Evolutionary conservation across 306 rosid species (phyloP).

Genomic region (Casuarina cunninghamiana): DNA sequence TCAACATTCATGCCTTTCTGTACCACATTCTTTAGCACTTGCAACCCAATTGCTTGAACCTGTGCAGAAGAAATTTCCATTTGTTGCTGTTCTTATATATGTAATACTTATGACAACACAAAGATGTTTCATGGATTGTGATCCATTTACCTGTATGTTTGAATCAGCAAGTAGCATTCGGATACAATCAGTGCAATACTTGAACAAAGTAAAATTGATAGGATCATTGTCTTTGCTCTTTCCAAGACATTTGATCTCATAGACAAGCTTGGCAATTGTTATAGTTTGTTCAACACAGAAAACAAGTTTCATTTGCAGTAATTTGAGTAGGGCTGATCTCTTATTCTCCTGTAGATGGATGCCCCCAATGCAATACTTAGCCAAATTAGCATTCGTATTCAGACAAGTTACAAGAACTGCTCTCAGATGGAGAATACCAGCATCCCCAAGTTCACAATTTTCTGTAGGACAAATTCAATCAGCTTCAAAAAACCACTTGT

Average conservation of each 20-base stretch:
- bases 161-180: slow-evolving; percentile 63
- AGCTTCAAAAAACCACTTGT: neutral
- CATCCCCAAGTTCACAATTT: slow-evolving; percentile 49
- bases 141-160: slow-evolving; percentile 62
- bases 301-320: slow-evolving; percentile 72
- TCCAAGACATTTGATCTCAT: slow-evolving; percentile 45
- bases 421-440: slow-evolving; percentile 37
- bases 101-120: slow-evolving; percentile 19
- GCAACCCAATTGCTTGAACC: slow-evolving; percentile 81
- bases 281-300: slow-evolving; percentile 77
- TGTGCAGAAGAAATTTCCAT: slow-evolving; percentile 43
- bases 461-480: slow-evolving; percentile 50
- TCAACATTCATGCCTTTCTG: slow-evolving; percentile 56
- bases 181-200: slow-evolving; percentile 59
- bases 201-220: slow-evolving; percentile 38
- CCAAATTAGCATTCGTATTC: slow-evolving; percentile 52
- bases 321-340: slow-evolving; percentile 40
- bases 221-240: slow-evolving; percentile 41
- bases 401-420: slow-evolving; percentile 67
- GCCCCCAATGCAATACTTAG: slow-evolving; percentile 65
- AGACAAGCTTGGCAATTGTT: slow-evolving; percentile 60
- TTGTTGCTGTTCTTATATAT: slow-evolving; percentile 27
- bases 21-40: slow-evolving; percentile 67
- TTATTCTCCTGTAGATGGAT: slow-evolving; percentile 59
- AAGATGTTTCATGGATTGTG: slow-evolving; percentile 17